Percentiles rank a stretch among this genome's conserved stretches.
Evolutionary conservation across 345 rosid genomes (phyloP).

Genomic region (Conringia planisiliqua): DNA sequence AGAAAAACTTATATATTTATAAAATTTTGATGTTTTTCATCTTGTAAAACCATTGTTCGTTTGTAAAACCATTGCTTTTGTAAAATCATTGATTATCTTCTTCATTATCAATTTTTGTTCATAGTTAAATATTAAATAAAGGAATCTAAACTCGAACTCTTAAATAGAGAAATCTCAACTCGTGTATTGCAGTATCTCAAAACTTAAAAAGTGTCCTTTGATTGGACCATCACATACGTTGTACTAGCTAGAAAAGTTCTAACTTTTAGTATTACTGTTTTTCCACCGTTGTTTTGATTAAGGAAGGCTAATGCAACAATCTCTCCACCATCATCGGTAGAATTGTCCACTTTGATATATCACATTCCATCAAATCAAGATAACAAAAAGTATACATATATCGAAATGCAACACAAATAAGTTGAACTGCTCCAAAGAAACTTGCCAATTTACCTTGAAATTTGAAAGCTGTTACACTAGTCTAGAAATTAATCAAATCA

Average conservation of each 20-base stretch:
- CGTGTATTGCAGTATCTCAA: no score
- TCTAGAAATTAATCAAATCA: neutral
- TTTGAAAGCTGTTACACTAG: constrained; percentile 2
- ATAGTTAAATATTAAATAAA: no score
- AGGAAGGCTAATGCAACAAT: constrained; percentile 14
- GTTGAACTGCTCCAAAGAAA: neutral
- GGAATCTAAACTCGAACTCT: no score
- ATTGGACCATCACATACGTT: neutral
- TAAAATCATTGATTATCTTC: no score
- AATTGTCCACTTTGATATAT: neutral
- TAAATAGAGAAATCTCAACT: no score
- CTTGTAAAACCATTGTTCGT: no score
- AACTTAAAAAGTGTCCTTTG: neutral
- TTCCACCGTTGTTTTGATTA: neutral
- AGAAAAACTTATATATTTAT: no score
- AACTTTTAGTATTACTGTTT: neutral
- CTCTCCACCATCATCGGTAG: constrained; percentile 33
- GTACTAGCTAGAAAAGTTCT: neutral
- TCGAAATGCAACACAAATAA: neutral
- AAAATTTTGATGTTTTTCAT: no score
- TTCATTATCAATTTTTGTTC: no score
- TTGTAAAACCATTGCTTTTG: no score
- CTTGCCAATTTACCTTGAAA: neutral
- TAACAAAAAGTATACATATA: neutral
- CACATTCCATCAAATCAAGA: neutral